Base-by-base conservation (phyloP, 148 eudicot species). In the Fallopia convolvulus region DNA sequence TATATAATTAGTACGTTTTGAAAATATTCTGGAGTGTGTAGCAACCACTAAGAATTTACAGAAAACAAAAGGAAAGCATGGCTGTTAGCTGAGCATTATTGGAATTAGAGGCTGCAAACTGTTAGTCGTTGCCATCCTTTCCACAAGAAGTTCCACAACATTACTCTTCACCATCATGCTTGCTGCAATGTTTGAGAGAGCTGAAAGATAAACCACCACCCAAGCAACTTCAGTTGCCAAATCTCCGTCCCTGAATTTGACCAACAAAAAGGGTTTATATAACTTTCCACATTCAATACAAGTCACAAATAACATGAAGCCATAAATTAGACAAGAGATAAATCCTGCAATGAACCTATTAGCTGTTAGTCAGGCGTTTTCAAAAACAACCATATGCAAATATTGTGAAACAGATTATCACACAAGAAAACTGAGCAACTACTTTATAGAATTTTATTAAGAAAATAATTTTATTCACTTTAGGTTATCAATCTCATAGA, bases 221-320 rank as follows among this genome's bases (percentile, higher is more conserved):
- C 99, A 95, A 81, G 97, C 97, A 52, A 95, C 91, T 91, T 95
- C 97, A 82, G 97, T 95, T 32, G 94, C 91, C 84, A 95, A 85
- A 80, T 95, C 97, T 76, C 93, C 99, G 74, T 95, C 99, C 86
- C 99, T 95, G 90, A 77, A 76, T 75, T 74, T 74, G 21, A 75
- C 68, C 78, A 84, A 65, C 49, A 74, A 76, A 56, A 36, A 30
- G 30, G 49, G 8, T 39, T 70, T 42, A 2, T 8, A 75, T 5
- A 10, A 60, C 50, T 14, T 50, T 26, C 70, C 42, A 30, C n/a
- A 3, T 44, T 26, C 52, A 76, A 40, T 6, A 44, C 70, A 41
- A 76, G 41, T 21, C 65, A 6, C 65, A 23, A 58, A 65, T 10
- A 65, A 30, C 41, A 65, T 65, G 18, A 32, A 65, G 41, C 40